These are phyloP conservation scores for Phoenix roebelenii DNA, from an alignment of 176 grass and related monocot genomes.

Conservation along the genomic window DNA sequence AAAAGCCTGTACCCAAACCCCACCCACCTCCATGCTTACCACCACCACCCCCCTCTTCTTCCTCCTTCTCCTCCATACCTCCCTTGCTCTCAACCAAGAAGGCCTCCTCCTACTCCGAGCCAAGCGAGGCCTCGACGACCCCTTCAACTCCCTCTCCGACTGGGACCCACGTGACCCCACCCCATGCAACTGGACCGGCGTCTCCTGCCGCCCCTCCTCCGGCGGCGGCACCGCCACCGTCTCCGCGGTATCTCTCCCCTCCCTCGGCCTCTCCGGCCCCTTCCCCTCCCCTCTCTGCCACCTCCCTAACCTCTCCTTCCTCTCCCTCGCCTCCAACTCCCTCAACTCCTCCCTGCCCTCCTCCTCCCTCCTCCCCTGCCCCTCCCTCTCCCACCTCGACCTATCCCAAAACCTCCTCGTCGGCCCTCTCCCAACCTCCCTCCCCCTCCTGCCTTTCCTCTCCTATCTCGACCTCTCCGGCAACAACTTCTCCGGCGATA, in stretches of 20 bases:
- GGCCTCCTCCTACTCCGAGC: slow-evolving; percentile 3
- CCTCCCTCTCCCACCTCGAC: slow-evolving; percentile 18
- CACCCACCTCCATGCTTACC: not conserved
- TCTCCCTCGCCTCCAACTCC: slow-evolving; percentile 6
- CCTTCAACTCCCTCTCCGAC: not conserved
- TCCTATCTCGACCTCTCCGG: not conserved
- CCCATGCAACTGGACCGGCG: slow-evolving; percentile 21
- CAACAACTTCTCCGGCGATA: slow-evolving; percentile 14
- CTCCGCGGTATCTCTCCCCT: not conserved
- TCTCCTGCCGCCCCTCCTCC: not conserved
- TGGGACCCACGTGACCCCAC: slow-evolving; percentile 10
- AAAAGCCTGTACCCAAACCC: no score
- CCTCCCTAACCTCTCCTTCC: slow-evolving; percentile 2
- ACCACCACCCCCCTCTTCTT: not conserved
- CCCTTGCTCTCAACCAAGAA: not conserved
- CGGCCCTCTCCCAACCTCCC: not conserved
- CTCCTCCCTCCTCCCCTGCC: slow-evolving; percentile 5
- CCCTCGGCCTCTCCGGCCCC: not conserved
- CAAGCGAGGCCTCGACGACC: not conserved
- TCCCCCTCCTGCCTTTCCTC: slow-evolving; percentile 2
- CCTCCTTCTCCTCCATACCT: not conserved
- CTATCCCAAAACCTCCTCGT: slow-evolving; percentile 1
- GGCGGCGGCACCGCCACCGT: not conserved
- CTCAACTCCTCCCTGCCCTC: not conserved
- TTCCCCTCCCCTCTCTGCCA: slow-evolving; percentile 5